Conservation (phyloP, 768 basidiomycete species). For the Suillus placidus region DNA sequence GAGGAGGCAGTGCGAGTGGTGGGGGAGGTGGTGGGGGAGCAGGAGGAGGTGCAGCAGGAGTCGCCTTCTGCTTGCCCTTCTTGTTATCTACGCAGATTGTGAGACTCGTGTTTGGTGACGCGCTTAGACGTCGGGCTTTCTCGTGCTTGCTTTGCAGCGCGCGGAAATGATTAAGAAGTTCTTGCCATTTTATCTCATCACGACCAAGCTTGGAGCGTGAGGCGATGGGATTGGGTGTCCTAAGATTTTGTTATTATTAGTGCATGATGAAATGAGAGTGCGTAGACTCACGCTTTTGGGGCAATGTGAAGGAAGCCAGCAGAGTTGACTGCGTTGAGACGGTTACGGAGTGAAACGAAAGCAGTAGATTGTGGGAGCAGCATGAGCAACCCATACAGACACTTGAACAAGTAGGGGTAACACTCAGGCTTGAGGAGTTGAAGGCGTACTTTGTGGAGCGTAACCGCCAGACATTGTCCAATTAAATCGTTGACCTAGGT, state of each 20-base stretch:
- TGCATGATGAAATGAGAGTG: neutral
- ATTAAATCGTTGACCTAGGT: too few species aligned
- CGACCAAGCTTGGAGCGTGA: conserved; percentile 76
- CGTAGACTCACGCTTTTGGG: conserved; percentile 71
- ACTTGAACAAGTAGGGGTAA: conserved; percentile 97
- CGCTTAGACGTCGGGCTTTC: conserved; percentile 62
- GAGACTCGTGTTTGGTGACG: conserved; percentile 29
- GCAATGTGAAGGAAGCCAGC: conserved; percentile 91
- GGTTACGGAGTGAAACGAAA: conserved; percentile 91
- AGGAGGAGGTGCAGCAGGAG: conserved; percentile 12
- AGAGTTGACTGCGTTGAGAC: conserved; percentile 92
- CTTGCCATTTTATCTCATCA: conserved; percentile 97
- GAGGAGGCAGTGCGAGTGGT: conserved; percentile 13
- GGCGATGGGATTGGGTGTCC: conserved; percentile 39
- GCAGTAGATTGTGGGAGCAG: conserved; percentile 95
- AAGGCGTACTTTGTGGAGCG: conserved; percentile 52
- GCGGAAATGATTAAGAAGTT: conserved; percentile 90
- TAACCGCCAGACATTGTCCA: too few species aligned
- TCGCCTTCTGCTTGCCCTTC: conserved; percentile 37
- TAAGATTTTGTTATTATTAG: conserved; percentile 25
- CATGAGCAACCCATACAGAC: conserved; percentile 96
- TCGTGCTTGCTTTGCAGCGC: conserved; percentile 89
- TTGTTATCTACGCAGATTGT: conserved; percentile 26
- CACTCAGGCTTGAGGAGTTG: conserved; percentile 96
- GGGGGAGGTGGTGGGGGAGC: conserved; percentile 8